Evolutionary conservation across 2,329 filamentous ascomycete genomes (phyloP).

Genomic region (Elsinoe arachidis): DNA sequence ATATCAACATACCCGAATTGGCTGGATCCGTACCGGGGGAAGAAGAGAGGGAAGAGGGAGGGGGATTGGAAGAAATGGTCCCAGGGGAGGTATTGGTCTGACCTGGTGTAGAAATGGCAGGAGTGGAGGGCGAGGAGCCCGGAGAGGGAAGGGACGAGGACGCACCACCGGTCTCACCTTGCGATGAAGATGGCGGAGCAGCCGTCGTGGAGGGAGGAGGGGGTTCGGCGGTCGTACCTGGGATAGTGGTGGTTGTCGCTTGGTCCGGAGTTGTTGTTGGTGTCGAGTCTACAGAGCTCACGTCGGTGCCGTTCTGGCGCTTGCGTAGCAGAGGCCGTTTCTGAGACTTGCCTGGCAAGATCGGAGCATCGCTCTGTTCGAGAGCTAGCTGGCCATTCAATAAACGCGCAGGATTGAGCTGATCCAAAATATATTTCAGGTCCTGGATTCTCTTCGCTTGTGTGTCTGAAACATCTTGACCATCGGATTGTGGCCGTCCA

Average conservation of each 20-base stretch:
- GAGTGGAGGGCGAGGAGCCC: slow-evolving; percentile 16
- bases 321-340: slow-evolving; percentile 11
- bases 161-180: slow-evolving; percentile 18
- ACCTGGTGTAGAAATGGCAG: slow-evolving; percentile 11
- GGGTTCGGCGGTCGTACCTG: slow-evolving; percentile 18
- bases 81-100: slow-evolving; percentile 15
- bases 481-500: not conserved
- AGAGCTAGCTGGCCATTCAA: not conserved
- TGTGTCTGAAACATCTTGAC: slow-evolving; percentile 10
- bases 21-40: slow-evolving; percentile 13
- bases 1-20: slow-evolving; percentile 14
- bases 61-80: slow-evolving; percentile 14
- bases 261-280: not conserved
- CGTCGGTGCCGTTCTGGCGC: slow-evolving; percentile 12
- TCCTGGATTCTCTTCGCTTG: not conserved
- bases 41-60: slow-evolving; percentile 12
- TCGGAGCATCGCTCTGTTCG: not conserved
- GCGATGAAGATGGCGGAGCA: slow-evolving; percentile 14
- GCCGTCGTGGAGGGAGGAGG: slow-evolving; percentile 20
- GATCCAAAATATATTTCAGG: slow-evolving; percentile 5
- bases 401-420: slow-evolving; percentile 6
- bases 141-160: slow-evolving; percentile 15
- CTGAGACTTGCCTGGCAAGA: not conserved
- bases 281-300: not conserved
- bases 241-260: slow-evolving; percentile 1